phyloP scores from a whole-genome alignment of 129 eudicot genomes.

The Tagetes patula region DNA sequence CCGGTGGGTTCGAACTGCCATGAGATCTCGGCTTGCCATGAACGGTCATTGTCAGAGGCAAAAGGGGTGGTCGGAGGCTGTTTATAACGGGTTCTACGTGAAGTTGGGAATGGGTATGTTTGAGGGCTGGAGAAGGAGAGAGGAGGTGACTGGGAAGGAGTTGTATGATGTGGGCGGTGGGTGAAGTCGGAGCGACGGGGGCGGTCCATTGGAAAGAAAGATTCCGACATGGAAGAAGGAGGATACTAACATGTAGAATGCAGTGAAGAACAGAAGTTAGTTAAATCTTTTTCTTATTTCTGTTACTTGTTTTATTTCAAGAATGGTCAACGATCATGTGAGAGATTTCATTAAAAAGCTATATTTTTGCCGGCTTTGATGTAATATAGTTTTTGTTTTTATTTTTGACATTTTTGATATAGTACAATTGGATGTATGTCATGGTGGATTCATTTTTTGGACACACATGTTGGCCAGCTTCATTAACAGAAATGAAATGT shows the following conservation, averaged over 20 bases:
- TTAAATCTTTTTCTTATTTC: slow-evolving; percentile 27
- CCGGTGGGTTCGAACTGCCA: slow-evolving; percentile 62
- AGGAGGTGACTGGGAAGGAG: slow-evolving; percentile 40
- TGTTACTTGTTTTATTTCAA: slow-evolving; percentile 19
- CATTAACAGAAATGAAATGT: slow-evolving; percentile 13
- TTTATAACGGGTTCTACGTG: slow-evolving; percentile 41
- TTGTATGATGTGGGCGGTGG: slow-evolving; percentile 31
- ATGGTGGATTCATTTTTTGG: neutral
- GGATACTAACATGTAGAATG: slow-evolving; percentile 27
- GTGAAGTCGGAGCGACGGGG: slow-evolving; percentile 2
- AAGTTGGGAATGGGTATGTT: slow-evolving; percentile 25
- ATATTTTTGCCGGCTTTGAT: slow-evolving; percentile 32
- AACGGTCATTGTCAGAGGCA: slow-evolving; percentile 60
- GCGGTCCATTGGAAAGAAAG: slow-evolving; percentile 34
- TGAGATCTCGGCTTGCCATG: slow-evolving; percentile 74
- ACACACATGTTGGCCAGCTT: slow-evolving; percentile 18
- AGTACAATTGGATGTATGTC: neutral
- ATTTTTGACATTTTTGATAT: slow-evolving; percentile 14
- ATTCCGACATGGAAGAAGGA: slow-evolving; percentile 44
- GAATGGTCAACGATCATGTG: slow-evolving; percentile 22
- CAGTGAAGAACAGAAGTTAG: slow-evolving; percentile 18
- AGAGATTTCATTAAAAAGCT: neutral
- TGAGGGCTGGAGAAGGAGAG: slow-evolving; percentile 48
- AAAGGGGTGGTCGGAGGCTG: slow-evolving; percentile 62
- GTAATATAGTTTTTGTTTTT: neutral